Conservation (phyloP, 2,329 filamentous ascomycete species). For the Claviceps cyperi region DNA sequence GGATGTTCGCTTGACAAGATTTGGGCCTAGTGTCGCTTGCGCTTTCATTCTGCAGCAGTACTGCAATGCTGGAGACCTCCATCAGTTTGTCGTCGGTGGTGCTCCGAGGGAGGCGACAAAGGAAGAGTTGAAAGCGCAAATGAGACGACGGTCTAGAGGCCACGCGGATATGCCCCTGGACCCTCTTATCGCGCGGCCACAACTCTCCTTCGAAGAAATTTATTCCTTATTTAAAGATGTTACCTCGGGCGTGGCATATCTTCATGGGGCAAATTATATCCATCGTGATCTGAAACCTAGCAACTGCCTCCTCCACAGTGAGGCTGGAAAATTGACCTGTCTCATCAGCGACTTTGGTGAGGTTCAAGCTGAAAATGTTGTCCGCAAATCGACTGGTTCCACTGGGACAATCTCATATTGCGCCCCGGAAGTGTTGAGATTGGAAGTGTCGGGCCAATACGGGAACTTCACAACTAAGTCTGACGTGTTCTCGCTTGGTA, state of each 20-base stretch:
- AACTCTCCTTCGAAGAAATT: slow-evolving; percentile 70
- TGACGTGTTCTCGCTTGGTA: slow-evolving; percentile 93
- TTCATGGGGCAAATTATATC: slow-evolving; percentile 85
- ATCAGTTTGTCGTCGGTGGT: slow-evolving; percentile 69
- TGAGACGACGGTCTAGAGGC: slow-evolving; percentile 69
- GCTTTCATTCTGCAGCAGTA: slow-evolving; percentile 97
- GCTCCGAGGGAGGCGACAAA: slow-evolving; percentile 51
- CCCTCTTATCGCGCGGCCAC: slow-evolving; percentile 26
- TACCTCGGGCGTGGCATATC: slow-evolving; percentile 75
- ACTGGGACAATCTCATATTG: slow-evolving; percentile 97
- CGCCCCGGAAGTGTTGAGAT: slow-evolving; percentile 77
- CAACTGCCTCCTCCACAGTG: slow-evolving; percentile 79
- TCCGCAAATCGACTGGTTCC: slow-evolving; percentile 77
- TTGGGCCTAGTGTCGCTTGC: slow-evolving; percentile 83
- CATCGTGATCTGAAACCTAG: slow-evolving; percentile 92
- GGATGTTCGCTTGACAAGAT: slow-evolving; percentile 67
- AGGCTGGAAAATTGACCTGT: slow-evolving; percentile 57
- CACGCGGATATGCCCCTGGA: slow-evolving; percentile 48
- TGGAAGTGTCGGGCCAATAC: slow-evolving; percentile 53
- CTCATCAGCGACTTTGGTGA: slow-evolving; percentile 97
- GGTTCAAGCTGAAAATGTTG: slow-evolving; percentile 70
- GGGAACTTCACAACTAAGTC: slow-evolving; percentile 96
- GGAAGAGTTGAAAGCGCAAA: slow-evolving; percentile 76
- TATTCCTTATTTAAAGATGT: slow-evolving; percentile 96
- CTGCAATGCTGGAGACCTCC: slow-evolving; percentile 84